A percentile compares a stretch with the other conserved stretches of the same genome.
Evolutionary conservation across 148 eudicot species (phyloP).

Genomic region (Camellia lanceoleosa): DNA sequence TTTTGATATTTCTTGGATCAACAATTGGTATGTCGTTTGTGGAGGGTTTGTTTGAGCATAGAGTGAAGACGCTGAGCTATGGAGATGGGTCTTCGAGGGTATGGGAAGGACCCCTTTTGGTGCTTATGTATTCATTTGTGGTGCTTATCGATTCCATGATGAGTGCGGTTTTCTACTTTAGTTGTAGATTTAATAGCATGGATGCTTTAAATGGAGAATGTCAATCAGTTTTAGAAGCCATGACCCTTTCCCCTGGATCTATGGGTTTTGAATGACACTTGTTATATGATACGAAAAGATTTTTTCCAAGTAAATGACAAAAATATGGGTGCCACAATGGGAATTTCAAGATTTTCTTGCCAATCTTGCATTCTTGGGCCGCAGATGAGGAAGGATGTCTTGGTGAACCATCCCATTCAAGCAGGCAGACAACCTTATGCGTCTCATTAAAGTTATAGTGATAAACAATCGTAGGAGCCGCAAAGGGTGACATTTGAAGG

Average conservation of each 20-base stretch:
- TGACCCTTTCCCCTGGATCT: constrained; percentile 34
- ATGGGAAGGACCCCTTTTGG: constrained; percentile 97
- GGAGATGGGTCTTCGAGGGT: constrained; percentile 77
- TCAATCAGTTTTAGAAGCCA: constrained; percentile 63
- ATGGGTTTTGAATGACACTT: constrained; percentile 17
- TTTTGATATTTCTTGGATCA: constrained; percentile 76
- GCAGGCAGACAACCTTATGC: not conserved
- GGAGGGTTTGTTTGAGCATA: constrained; percentile 90
- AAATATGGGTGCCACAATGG: not conserved
- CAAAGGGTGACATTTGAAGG: not conserved
- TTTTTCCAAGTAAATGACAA: not conserved
- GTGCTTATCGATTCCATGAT: constrained; percentile 88
- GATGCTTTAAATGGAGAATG: constrained; percentile 58
- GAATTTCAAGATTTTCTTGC: not conserved
- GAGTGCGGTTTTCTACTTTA: constrained; percentile 87
- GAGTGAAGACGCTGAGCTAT: constrained; percentile 81
- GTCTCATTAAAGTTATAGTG: constrained; percentile 1
- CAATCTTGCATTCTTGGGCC: not conserved
- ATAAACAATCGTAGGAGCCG: constrained; percentile 11
- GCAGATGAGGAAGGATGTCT: not conserved
- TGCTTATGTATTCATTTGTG: constrained; percentile 79
- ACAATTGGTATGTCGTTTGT: constrained; percentile 81
- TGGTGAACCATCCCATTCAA: not conserved
- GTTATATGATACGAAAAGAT: not conserved
- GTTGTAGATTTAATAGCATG: constrained; percentile 71